phyloP scores from a whole-genome alignment of 2,329 filamentous ascomycete genomes.

The Xylariomycetidae sp. region DNA sequence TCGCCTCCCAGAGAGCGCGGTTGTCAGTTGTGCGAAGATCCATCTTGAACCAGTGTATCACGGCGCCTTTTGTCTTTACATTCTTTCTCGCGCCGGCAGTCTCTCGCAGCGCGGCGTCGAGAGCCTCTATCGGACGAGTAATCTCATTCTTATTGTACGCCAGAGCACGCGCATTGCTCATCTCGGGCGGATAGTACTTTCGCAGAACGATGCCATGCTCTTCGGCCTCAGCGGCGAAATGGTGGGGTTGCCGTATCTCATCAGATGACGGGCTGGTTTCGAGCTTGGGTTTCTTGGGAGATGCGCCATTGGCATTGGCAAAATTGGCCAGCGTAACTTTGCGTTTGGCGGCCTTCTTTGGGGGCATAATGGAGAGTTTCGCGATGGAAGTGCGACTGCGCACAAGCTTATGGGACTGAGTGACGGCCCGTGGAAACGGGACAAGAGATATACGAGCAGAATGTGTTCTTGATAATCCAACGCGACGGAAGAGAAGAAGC shows the following conservation, averaged over 20 bases:
- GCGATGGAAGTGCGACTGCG: not conserved
- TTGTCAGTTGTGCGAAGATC: slow-evolving; percentile 76
- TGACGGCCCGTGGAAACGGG: not conserved
- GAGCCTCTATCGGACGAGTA: slow-evolving; percentile 66
- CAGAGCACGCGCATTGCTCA: slow-evolving; percentile 72
- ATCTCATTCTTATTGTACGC: slow-evolving; percentile 69
- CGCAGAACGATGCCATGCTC: slow-evolving; percentile 61
- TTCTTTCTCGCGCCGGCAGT: slow-evolving; percentile 51
- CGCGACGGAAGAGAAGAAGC: no score
- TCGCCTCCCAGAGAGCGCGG: slow-evolving; percentile 62
- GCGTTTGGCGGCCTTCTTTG: slow-evolving; percentile 22
- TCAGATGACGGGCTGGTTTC: slow-evolving; percentile 17
- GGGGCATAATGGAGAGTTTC: slow-evolving; percentile 19
- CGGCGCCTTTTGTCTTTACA: slow-evolving; percentile 52
- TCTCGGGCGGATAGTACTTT: slow-evolving; percentile 79
- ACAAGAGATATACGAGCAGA: not conserved
- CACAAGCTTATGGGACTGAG: no score
- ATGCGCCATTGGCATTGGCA: slow-evolving; percentile 16
- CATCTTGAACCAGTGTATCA: slow-evolving; percentile 89
- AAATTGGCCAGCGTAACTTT: slow-evolving; percentile 15
- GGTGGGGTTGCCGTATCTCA: slow-evolving; percentile 41
- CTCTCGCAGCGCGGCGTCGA: slow-evolving; percentile 56
- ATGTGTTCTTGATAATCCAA: no score
- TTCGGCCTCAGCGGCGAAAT: slow-evolving; percentile 40
- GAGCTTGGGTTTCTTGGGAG: slow-evolving; percentile 23